A percentile compares a stretch with the other conserved stretches of the same genome.
These are phyloP conservation scores for Chlamydomonas reinhardtii DNA, from an alignment of 163 green algal species.

Conservation along the genomic window DNA sequence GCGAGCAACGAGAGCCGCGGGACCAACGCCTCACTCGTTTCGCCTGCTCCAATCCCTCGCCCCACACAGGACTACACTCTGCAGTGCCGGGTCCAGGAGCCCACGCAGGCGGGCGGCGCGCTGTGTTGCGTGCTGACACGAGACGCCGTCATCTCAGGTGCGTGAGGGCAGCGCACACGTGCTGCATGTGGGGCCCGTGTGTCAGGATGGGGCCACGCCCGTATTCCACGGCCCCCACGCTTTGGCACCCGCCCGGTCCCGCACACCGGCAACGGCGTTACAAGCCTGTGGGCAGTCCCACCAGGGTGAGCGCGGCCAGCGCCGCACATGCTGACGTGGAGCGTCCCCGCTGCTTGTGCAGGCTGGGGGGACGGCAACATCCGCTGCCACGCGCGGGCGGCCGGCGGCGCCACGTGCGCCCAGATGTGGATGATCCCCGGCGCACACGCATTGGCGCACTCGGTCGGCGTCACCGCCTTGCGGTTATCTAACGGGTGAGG, in stretches of 20 bases:
- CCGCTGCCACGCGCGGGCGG: constrained; percentile 51
- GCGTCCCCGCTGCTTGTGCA: background rate
- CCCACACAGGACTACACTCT: constrained; percentile 40
- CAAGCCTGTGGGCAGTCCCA: no score
- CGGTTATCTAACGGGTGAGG: constrained; percentile 33
- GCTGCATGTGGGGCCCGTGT: no score
- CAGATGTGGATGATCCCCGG: constrained; percentile 60
- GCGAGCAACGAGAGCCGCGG: no score
- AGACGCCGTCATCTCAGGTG: constrained; percentile 40
- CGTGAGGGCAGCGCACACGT: background rate
- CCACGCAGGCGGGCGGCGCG: constrained; percentile 29
- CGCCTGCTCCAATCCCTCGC: no score
- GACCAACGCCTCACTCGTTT: no score
- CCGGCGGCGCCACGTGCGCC: constrained; percentile 3
- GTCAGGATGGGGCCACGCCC: no score
- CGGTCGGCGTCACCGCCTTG: constrained; percentile 57
- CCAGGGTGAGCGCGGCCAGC: no score
- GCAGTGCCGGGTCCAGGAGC: constrained; percentile 27
- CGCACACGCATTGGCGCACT: constrained; percentile 60
- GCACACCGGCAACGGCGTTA: no score
- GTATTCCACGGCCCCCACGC: no score
- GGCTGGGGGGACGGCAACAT: constrained; percentile 57
- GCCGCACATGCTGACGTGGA: background rate
- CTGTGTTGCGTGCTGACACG: constrained; percentile 39
- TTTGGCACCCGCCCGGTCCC: no score